Conservation (phyloP, 805 yeast species). For the Candida ipomoeae region DNA sequence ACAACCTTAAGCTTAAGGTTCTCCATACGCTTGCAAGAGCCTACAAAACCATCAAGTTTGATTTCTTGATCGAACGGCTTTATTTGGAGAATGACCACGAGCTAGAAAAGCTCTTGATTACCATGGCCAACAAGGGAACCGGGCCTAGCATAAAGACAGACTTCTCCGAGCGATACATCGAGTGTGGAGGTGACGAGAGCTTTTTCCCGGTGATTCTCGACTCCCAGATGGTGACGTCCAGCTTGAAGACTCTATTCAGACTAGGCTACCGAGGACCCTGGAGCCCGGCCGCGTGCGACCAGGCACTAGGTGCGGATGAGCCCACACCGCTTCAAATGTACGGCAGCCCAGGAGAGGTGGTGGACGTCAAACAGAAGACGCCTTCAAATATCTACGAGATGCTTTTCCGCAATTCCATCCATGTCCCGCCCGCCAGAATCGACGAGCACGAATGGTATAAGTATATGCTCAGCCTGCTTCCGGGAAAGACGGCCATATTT, state of each 20-base stretch:
- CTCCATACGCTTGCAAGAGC: slow-evolving; percentile 28
- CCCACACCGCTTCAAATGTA: background rate
- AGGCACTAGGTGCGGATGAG: background rate
- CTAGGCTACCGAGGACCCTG: slow-evolving; percentile 14
- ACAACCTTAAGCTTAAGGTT: slow-evolving; percentile 30
- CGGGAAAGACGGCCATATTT: slow-evolving; percentile 23
- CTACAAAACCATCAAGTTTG: slow-evolving; percentile 27
- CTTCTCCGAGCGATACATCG: slow-evolving; percentile 22
- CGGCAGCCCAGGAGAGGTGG: background rate
- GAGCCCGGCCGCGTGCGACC: slow-evolving; percentile 2
- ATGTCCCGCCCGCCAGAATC: background rate
- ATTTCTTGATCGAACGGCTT: slow-evolving; percentile 22
- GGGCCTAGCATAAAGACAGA: slow-evolving; percentile 27
- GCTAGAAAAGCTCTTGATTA: slow-evolving; percentile 27
- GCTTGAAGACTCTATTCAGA: slow-evolving; percentile 14
- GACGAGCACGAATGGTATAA: slow-evolving; percentile 20
- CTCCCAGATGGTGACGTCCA: slow-evolving; percentile 21
- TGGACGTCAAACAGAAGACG: background rate
- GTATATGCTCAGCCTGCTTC: slow-evolving; percentile 25
- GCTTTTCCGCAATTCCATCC: slow-evolving; percentile 8
- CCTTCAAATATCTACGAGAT: slow-evolving; percentile 8
- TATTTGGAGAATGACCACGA: slow-evolving; percentile 18
- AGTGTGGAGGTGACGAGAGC: background rate
- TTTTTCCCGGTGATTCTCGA: slow-evolving; percentile 20
- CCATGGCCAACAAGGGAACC: slow-evolving; percentile 28